Evolutionary conservation across 1,284 basidiomycete genomes (phyloP), one percentile per base, ranked within the genome.

Genomic region (Leccinum pachyderme): DNA sequence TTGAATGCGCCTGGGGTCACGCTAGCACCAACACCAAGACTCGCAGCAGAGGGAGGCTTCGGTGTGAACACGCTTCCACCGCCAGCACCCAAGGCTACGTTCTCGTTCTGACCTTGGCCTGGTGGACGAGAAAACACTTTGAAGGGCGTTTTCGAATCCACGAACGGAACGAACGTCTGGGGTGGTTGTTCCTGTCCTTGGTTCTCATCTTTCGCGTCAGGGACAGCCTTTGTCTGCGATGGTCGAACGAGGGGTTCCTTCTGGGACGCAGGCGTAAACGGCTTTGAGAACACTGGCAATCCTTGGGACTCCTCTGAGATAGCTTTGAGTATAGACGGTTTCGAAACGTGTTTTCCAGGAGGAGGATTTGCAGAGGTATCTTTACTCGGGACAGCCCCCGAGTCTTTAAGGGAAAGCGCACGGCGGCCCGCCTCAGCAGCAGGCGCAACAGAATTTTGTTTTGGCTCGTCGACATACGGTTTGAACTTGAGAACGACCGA

Each of bases 41-140:
- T 52, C 15, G 32, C 47, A 28, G 41, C 55, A 33, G 57, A 61
- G 31, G 74, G 67, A n/a, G 72, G 74, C 57, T 80, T 80, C 13
- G 78, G 79, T 13, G 77, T 77, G 56, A 78, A 77, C 8, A 70
- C 66, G 28, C 39, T 67, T 50, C 67, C 70, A 15, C 55, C 54
- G 11, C 52, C 46, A 24, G 56, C 27, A 32, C 57, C 54, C 4
- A 48, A 33, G 41, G 45, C 44, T 5, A 67, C 65, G 58, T 74
- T 78, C 45, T 74, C 72, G 29, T 72, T 69, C 47, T 77, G 77
- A 41, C 57, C 57, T 43, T 65, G 67, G 46, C 57, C 78, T 67
- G 32, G 81, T 12, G 87, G 87, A 29, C 84, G 78, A 57, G 81
- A 87, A 69, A 89, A 89, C 22, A 89, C 88, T 60, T 82, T 87